Evolutionary conservation across 352 stramenopile genomes (phyloP).

Genomic region (Phytophthora rubi): DNA sequence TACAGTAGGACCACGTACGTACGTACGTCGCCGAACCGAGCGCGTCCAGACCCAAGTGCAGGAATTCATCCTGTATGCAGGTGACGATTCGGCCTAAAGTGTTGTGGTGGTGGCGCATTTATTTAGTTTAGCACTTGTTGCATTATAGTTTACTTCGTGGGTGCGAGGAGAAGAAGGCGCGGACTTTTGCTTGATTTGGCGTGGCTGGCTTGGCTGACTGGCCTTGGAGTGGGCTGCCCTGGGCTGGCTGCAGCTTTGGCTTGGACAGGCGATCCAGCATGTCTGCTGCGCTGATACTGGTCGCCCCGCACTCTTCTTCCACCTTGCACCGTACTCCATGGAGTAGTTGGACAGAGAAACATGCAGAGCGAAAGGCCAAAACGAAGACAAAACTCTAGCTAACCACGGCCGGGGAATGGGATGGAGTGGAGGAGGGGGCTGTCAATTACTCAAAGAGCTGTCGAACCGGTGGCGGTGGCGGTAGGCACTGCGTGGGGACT

Average conservation of each 20-base stretch:
- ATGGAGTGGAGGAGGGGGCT: conserved; percentile 11
- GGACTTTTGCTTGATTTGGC: conserved; percentile 14
- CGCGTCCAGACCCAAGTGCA: neutral
- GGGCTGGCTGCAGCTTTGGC: neutral
- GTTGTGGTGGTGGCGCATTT: conserved; percentile 8
- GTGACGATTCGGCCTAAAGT: neutral
- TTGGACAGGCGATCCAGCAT: neutral
- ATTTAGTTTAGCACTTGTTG: conserved; percentile 24
- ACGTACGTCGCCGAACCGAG: neutral
- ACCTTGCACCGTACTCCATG: conserved; percentile 21
- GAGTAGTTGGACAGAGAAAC: conserved; percentile 26
- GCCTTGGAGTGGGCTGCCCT: conserved; percentile 10
- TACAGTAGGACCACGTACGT: conserved; percentile 29
- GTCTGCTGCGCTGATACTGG: conserved; percentile 1
- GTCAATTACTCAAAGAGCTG: conserved; percentile 55
- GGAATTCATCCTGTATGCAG: neutral
- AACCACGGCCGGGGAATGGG: conserved; percentile 20
- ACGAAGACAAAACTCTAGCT: conserved; percentile 36
- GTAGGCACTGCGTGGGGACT: conserved; percentile 45
- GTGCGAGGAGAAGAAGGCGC: neutral
- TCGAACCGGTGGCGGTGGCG: conserved; percentile 36
- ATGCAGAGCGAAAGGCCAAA: conserved; percentile 27
- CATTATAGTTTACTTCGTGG: conserved; percentile 34
- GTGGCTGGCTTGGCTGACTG: conserved; percentile 23
- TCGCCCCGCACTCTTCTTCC: conserved; percentile 13